phyloP scores from a whole-genome alignment of 2,329 filamentous ascomycete species.

The Aspergillus sp. region DNA sequence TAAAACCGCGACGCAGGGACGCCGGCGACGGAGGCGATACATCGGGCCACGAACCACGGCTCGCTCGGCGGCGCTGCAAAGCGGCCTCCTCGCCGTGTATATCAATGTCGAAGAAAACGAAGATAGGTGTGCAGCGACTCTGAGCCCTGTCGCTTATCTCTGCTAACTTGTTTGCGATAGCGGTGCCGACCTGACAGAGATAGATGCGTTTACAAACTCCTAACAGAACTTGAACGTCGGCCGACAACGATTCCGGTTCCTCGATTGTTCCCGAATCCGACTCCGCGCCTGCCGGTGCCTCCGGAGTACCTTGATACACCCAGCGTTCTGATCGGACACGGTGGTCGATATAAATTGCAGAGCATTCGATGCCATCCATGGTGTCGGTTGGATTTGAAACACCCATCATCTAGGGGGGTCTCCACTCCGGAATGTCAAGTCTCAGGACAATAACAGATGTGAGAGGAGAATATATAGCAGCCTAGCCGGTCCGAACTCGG shows the following conservation, averaged over 20 bases:
- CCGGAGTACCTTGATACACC: constrained; percentile 39
- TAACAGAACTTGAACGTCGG: constrained; percentile 53
- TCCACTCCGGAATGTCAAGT: constrained; percentile 13
- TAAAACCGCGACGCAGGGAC: constrained; percentile 42
- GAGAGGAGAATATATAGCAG: constrained; percentile 9
- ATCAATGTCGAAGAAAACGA: constrained; percentile 58
- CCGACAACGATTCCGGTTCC: constrained; percentile 48
- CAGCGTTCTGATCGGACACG: constrained; percentile 48
- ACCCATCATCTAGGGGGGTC: constrained; percentile 20
- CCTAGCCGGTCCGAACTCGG: constrained; percentile 19
- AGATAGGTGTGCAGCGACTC: constrained; percentile 53
- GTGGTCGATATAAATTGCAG: constrained; percentile 50
- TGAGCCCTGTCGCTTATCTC: constrained; percentile 52
- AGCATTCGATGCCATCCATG: constrained; percentile 47
- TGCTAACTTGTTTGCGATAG: constrained; percentile 55
- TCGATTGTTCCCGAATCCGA: constrained; percentile 31
- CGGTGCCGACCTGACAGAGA: constrained; percentile 54
- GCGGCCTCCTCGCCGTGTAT: constrained; percentile 41
- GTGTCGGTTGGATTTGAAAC: constrained; percentile 24
- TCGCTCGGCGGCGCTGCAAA: constrained; percentile 32
- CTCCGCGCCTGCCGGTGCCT: constrained; percentile 27
- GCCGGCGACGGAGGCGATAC: constrained; percentile 33
- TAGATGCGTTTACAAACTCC: constrained; percentile 58
- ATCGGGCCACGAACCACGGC: constrained; percentile 33
- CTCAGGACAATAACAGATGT: constrained; percentile 11